Evolutionary conservation across 768 basidiomycete species (phyloP), one percentile per base, ranked within the genome.

Genomic region (Kwoniella shandongensis): DNA sequence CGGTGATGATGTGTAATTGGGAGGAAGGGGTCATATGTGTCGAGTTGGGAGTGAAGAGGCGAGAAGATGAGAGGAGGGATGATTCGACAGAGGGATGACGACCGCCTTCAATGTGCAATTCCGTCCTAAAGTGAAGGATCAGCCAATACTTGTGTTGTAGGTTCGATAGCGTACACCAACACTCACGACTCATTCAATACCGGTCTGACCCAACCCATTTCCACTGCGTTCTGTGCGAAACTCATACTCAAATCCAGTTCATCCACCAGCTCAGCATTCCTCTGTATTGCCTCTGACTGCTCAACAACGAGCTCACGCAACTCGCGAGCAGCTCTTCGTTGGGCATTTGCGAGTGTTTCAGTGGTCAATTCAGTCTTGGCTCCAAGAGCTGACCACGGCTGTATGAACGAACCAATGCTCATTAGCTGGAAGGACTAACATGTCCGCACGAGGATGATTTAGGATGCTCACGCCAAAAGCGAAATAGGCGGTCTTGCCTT

Each of bases 71-170:
- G 40, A 91, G 78, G 3, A 98, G 81, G 13, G 91, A 90, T 4
- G 90, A 81, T 78, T 97, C 94, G 11, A 98, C 93, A 1, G 90
- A 87, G 0, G 92, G 91, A 79, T 98, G 93, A 23, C 93, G 85
- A 17, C 91, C 93, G 65, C 89, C 85, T 8, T 79, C 77, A 27
- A 96, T 85, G 11, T 85, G 75, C 66, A 88, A 88, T 0, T 81
- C 80, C 51, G 79, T 77, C 18, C 85, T 86, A 52, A 4, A 39
- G 27, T 18, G 23, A 15, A 15, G 1, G 40, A 12, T 39, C 25
- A 45, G 25, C 42, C 7, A 38, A 26, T 44, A 23, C 3, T 35
- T 22, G 38, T 39, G 30, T 29, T 5, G 5, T 3, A 22, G 18
- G 29, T 4, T 23, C 39, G 23, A 27, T 5, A 44, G 13, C 36